Percentiles rank a stretch among this genome's conserved stretches.
Evolutionary conservation across 805 yeast species (phyloP).

Genomic region (Candida golubevii): DNA sequence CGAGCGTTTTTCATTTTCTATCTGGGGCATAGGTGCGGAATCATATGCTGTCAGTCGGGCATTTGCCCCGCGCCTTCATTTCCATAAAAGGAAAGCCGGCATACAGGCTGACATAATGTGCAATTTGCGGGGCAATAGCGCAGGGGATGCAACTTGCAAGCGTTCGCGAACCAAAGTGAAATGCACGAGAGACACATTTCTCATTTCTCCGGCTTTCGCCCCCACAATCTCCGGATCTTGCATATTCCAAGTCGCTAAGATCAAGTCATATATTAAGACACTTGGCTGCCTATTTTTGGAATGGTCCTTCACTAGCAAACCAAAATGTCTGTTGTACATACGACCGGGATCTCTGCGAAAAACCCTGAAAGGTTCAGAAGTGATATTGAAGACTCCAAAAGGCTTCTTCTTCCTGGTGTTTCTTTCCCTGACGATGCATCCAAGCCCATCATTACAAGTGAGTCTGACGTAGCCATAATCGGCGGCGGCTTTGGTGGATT

Average conservation of each 20-base stretch:
- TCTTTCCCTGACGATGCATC: constrained; percentile 14
- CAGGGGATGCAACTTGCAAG: too few relatives aligned
- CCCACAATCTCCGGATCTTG: too few relatives aligned
- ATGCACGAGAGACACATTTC: too few relatives aligned
- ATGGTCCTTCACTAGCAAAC: background rate
- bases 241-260: background rate
- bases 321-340: constrained; percentile 25
- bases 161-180: too few relatives aligned
- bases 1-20: too few relatives aligned
- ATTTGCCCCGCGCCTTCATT: too few relatives aligned
- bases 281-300: background rate
- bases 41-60: too few relatives aligned
- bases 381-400: constrained; percentile 23
- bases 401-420: constrained; percentile 23
- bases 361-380: constrained; percentile 31
- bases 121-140: too few relatives aligned
- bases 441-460: constrained; percentile 18
- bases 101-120: too few relatives aligned
- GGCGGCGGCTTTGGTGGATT: constrained; percentile 43
- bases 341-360: constrained; percentile 28
- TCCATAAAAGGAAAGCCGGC: too few relatives aligned
- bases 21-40: too few relatives aligned
- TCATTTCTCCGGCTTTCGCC: too few relatives aligned
- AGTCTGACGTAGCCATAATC: constrained; percentile 31
- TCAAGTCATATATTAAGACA: background rate